Evolutionary conservation across 371 early-diverging fungal genomes (phyloP), one percentile per base, ranked within the genome.

Genomic region (Saksenaea vasiformis): DNA sequence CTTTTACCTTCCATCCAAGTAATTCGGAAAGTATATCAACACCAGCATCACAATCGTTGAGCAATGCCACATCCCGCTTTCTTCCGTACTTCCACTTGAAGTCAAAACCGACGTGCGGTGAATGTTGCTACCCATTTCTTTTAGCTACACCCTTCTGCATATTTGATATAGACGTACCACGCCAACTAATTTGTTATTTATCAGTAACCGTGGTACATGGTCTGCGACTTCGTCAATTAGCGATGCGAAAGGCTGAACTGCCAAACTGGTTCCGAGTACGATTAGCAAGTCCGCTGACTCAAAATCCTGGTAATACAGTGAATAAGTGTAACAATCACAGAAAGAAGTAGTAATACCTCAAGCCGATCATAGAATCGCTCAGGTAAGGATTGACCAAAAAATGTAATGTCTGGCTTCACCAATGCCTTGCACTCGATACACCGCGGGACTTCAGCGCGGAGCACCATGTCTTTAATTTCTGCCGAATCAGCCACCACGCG

Each of bases 391-490:
- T 98, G 95, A 17, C 97, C 97, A 76, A 98, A 98, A 66, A 98
- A 98, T 0, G 93, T 91, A 58, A 98, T 98, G 65, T 94, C 90
- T 1, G 97, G 97, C 68, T 98, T 98, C 64, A 98, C 87, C 22
- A 91, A 74, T 11, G 89, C 87, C 38, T 75, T 66, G 71, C 95
- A 95, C 11, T 68, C 22, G 17, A 58, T 47, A 70, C 95, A 96
- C 19, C 70, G 67, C 13, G 96, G 93, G 8, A 93, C 86, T 54
- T 77, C 64, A n/a, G 79, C 86, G 7, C 64, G 64, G n/a, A 87
- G 62, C n/a, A 90, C 64, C 53, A 65, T 59, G 56, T 78, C 57
- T 41, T 72, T 76, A 26, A 85, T 77, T 39, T 62, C 60, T 10
- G 66, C 64, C 2, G 70, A 60, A 53, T 85, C 86, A 10, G 76